A percentile compares a stretch with the other conserved stretches of the same genome.
phyloP scores from a whole-genome alignment of 768 basidiomycete genomes.

The Amanita pseudoporphyria region DNA sequence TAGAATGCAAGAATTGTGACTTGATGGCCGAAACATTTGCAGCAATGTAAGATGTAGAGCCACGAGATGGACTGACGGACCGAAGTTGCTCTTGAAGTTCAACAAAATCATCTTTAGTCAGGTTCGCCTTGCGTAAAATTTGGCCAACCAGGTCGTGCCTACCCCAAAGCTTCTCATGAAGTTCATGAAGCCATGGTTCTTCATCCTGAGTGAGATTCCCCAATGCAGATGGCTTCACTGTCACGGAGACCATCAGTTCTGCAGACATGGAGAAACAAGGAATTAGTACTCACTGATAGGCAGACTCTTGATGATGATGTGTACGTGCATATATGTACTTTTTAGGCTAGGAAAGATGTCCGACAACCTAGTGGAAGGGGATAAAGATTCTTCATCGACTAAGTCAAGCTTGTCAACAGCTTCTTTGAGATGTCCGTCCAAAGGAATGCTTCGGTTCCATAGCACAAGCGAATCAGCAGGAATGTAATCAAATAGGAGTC shows the following conservation, averaged over 20 bases:
- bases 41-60: background rate
- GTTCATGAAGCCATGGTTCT: background rate
- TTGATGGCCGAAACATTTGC: background rate
- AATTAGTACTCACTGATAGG: too few relatives aligned
- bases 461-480: background rate
- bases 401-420: background rate
- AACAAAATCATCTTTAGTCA: background rate
- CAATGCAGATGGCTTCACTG: background rate
- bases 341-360: background rate
- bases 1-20: background rate
- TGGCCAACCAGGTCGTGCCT: constrained; percentile 2
- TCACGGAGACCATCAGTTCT: too few relatives aligned
- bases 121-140: constrained; percentile 2
- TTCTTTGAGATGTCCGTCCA: background rate
- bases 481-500: background rate
- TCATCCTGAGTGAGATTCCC: background rate
- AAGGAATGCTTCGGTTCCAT: background rate
- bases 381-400: background rate
- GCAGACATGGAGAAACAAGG: background rate
- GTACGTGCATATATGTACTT: background rate
- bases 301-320: background rate
- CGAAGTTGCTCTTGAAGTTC: background rate
- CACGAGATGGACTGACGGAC: background rate
- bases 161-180: constrained; percentile 2
- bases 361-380: background rate